These are phyloP conservation scores for Cladophialophora yegresii DNA, from an alignment of 2,329 filamentous ascomycete species.

Conservation along the genomic window DNA sequence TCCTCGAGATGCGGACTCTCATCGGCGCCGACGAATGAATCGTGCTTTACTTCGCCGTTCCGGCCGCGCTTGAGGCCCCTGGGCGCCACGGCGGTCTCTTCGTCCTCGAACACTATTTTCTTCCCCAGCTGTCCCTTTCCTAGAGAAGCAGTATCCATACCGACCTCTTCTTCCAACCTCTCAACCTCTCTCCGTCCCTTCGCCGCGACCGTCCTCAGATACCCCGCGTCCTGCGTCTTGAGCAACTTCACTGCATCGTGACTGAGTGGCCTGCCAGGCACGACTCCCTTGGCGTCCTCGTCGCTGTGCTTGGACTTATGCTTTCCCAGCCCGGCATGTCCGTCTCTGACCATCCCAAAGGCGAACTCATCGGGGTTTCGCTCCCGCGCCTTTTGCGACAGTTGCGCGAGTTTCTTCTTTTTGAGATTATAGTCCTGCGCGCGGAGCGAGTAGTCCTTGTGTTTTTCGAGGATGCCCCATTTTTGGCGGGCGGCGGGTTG, in stretches of 20 bases:
- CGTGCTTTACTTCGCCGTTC: constrained; percentile 29
- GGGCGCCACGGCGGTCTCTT: constrained; percentile 37
- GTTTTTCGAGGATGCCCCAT: constrained; percentile 92
- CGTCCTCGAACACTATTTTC: constrained; percentile 46
- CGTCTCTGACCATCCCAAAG: constrained; percentile 63
- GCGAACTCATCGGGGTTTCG: constrained; percentile 68
- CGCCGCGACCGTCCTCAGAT: constrained; percentile 62
- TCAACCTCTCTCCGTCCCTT: constrained; percentile 52
- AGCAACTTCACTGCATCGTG: constrained; percentile 63
- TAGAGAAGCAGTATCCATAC: constrained; percentile 40
- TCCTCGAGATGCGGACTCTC: constrained; percentile 11
- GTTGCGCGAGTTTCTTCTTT: constrained; percentile 59
- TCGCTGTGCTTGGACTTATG: constrained; percentile 48
- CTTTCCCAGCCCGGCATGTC: constrained; percentile 46
- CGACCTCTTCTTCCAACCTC: constrained; percentile 43
- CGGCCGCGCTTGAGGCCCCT: constrained; percentile 33
- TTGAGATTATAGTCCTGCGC: constrained; percentile 66
- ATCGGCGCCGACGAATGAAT: constrained; percentile 13
- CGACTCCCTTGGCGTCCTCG: background rate
- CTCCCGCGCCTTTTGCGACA: constrained; percentile 61
- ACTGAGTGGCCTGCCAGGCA: constrained; percentile 43
- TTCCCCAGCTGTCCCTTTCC: constrained; percentile 28
- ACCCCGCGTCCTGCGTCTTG: constrained; percentile 67
- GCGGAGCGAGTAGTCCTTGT: constrained; percentile 75
- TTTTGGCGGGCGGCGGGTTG: constrained; percentile 81